Percentiles rank a stretch among this genome's conserved stretches.
phyloP scores from a whole-genome alignment of 495 filamentous ascomycete species.

The Ramalina peruviana region DNA sequence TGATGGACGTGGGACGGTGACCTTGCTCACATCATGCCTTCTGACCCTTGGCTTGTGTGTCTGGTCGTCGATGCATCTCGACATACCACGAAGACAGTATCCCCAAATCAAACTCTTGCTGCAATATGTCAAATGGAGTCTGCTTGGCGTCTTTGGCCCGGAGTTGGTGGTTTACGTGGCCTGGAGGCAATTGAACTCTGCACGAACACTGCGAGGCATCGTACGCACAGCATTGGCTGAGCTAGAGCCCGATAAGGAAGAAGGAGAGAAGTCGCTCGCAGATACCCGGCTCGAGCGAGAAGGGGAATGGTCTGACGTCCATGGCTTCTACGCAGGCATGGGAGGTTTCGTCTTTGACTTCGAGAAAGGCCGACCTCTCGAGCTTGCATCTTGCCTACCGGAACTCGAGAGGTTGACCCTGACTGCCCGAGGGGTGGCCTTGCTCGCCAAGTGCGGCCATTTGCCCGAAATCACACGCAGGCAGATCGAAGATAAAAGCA shows the following conservation, averaged over 20 bases:
- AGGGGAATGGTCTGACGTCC: not conserved
- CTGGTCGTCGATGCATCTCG: conserved; percentile 28
- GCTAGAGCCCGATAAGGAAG: not conserved
- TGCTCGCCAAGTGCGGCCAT: conserved; percentile 9
- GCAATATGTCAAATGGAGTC: not conserved
- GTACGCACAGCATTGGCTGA: not conserved
- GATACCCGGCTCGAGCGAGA: too few relatives aligned
- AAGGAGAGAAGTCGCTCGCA: too few relatives aligned
- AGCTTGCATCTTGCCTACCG: not conserved
- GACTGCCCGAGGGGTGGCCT: conserved; percentile 8
- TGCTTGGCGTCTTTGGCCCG: not conserved
- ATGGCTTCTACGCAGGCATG: conserved; percentile 7
- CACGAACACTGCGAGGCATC: not conserved
- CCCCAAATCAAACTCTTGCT: not conserved
- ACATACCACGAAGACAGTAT: conserved; percentile 15
- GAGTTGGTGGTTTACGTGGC: conserved; percentile 5
- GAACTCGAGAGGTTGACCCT: conserved; percentile 3
- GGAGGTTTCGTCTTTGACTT: conserved; percentile 11
- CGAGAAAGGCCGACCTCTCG: not conserved
- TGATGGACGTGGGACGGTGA: conserved; percentile 19
- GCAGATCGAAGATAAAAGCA: conserved; percentile 19
- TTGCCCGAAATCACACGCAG: conserved; percentile 5
- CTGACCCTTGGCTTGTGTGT: conserved; percentile 27
- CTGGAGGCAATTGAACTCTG: conserved; percentile 8
- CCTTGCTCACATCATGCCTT: conserved; percentile 21